A percentile compares a stretch with the other conserved stretches of the same genome.
These are phyloP conservation scores for Syncephalis plumigaleata DNA, from an alignment of 371 early-diverging fungal species.

Conservation along the genomic window DNA sequence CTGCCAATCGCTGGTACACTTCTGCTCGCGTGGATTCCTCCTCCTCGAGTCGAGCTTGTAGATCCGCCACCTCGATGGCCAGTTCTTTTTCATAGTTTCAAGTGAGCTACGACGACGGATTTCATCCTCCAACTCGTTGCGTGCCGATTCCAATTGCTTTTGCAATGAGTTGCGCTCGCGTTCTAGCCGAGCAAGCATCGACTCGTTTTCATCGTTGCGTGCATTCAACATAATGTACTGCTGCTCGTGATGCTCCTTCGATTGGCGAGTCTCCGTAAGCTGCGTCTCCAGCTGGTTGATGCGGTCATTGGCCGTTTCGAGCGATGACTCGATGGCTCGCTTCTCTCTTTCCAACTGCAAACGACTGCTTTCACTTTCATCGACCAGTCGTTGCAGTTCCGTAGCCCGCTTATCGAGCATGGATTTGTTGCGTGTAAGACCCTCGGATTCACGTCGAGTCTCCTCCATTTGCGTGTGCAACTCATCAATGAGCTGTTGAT, in stretches of 20 bases:
- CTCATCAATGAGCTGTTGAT: slow-evolving; percentile 21
- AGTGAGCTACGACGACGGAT: slow-evolving; percentile 26
- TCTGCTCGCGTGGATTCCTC: slow-evolving; percentile 33
- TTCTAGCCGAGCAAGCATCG: slow-evolving; percentile 24
- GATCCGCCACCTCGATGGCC: slow-evolving; percentile 23
- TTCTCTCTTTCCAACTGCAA: slow-evolving; percentile 26
- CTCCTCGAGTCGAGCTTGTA: slow-evolving; percentile 46
- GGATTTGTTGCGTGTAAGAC: slow-evolving; percentile 22
- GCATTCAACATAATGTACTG: slow-evolving; percentile 24
- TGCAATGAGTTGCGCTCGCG: slow-evolving; percentile 30
- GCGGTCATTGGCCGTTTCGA: slow-evolving; percentile 17
- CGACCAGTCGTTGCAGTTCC: slow-evolving; percentile 29
- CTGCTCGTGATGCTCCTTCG: slow-evolving; percentile 28
- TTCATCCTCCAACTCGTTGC: slow-evolving; percentile 42
- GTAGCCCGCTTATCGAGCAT: slow-evolving; percentile 26
- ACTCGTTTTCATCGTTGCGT: slow-evolving; percentile 32
- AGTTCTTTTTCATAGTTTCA: slow-evolving; percentile 12
- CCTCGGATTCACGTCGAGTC: slow-evolving; percentile 36
- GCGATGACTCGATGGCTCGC: slow-evolving; percentile 28
- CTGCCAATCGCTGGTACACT: slow-evolving; percentile 26
- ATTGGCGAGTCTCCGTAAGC: slow-evolving; percentile 20
- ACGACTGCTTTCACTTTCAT: slow-evolving; percentile 9
- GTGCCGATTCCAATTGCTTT: slow-evolving; percentile 27
- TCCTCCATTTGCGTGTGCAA: slow-evolving; percentile 38
- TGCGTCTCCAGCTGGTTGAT: slow-evolving; percentile 23